Conservation (phyloP, 768 basidiomycete genomes). For the Trametes meyenii region DNA sequence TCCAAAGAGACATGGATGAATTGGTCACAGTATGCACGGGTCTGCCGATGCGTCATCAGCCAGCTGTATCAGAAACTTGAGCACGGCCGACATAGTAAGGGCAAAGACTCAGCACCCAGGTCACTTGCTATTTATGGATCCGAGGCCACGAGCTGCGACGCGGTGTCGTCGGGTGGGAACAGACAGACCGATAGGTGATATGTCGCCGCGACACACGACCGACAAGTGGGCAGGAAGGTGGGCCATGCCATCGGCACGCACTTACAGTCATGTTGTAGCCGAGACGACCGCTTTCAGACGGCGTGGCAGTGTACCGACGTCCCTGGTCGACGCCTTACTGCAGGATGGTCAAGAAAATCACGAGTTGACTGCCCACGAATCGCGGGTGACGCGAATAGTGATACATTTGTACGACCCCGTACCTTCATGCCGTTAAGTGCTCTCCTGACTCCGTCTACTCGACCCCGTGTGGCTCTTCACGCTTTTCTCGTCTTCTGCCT, state of each 20-base stretch:
- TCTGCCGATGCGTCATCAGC: slow-evolving; percentile 6
- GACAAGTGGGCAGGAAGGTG: slow-evolving; percentile 12
- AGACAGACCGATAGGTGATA: slow-evolving; percentile 2
- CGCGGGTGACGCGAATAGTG: background rate
- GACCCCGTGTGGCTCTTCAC: slow-evolving; percentile 3
- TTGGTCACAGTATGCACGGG: background rate
- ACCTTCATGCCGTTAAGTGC: slow-evolving; percentile 6
- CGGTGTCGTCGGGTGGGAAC: background rate
- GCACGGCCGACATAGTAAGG: background rate
- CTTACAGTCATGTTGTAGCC: background rate
- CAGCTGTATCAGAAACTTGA: background rate
- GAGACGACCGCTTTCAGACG: background rate
- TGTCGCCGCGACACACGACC: slow-evolving; percentile 15
- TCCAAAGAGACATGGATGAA: slow-evolving; percentile 9
- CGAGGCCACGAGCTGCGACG: background rate
- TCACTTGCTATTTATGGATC: background rate
- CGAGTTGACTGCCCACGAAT: too few relatives aligned
- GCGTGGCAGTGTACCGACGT: too few relatives aligned
- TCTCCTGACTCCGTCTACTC: slow-evolving; percentile 8
- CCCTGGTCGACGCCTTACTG: too few relatives aligned
- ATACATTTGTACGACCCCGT: background rate
- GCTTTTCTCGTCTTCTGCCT: slow-evolving; percentile 4
- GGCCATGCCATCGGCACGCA: background rate
- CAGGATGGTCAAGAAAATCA: too few relatives aligned
- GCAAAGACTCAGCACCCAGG: background rate